Percentiles rank a stretch among this genome's conserved stretches.
These are phyloP conservation scores for Aspergillus intermedius DNA, from an alignment of 2,329 filamentous ascomycete genomes.

Conservation along the genomic window DNA sequence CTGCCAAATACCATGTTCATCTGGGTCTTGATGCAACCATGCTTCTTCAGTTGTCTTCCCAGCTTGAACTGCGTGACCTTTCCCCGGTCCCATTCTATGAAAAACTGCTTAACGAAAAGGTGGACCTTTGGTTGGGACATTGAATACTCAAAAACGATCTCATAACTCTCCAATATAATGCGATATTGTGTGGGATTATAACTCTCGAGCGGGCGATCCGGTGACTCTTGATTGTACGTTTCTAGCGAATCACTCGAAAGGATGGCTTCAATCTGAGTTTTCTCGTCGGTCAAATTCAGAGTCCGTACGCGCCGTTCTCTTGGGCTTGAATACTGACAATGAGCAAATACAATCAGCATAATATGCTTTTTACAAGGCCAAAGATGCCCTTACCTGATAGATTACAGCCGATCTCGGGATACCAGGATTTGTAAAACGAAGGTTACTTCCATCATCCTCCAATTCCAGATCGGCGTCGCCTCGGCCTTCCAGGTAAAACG, in stretches of 20 bases:
- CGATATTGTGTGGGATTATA: slow-evolving; percentile 19
- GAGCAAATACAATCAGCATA: not conserved
- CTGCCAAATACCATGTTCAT: slow-evolving; percentile 10
- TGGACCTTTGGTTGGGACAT: slow-evolving; percentile 15
- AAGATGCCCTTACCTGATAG: slow-evolving; percentile 19
- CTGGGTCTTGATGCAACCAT: slow-evolving; percentile 9
- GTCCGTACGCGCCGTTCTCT: not conserved
- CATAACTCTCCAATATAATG: slow-evolving; percentile 28
- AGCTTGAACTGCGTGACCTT: slow-evolving; percentile 7
- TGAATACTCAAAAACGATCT: slow-evolving; percentile 28
- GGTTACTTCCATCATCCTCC: slow-evolving; percentile 29
- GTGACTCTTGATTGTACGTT: slow-evolving; percentile 12
- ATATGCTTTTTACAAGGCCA: not conserved
- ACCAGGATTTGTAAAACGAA: slow-evolving; percentile 21
- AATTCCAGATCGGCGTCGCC: slow-evolving; percentile 9
- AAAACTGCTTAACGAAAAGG: slow-evolving; percentile 20
- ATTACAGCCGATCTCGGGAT: slow-evolving; percentile 18
- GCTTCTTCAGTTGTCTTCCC: slow-evolving; percentile 16
- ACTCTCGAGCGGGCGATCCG: slow-evolving; percentile 11
- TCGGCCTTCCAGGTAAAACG: slow-evolving; percentile 11
- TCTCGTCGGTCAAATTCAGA: slow-evolving; percentile 28
- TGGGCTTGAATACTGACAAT: too few species aligned
- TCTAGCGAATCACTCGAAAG: slow-evolving; percentile 22
- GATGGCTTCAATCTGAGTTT: slow-evolving; percentile 27
- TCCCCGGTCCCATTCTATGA: slow-evolving; percentile 15